Base-by-base conservation (phyloP, 2,329 filamentous ascomycete species). In the Colletotrichum camelliae region DNA sequence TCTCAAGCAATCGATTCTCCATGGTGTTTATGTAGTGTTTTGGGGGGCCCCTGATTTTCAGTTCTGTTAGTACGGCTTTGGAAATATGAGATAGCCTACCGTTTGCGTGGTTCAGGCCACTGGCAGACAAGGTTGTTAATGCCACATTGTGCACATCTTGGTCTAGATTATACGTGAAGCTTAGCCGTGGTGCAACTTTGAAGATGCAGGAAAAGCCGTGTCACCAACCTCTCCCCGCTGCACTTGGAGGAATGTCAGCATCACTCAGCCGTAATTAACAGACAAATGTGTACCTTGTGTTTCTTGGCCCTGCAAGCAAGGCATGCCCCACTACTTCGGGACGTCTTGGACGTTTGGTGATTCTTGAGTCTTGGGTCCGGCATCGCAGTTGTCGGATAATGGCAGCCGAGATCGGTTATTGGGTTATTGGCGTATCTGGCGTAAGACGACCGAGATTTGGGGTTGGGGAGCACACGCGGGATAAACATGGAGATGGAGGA, bases 51-150 rank as follows among this genome's bases (percentile, higher is more conserved):
- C 76, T 77, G 7, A 29, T 18, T 27, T 74, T 12, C 2, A 35
- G 12, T 6, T 4, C 8, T 15, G 21, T 60, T 39, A 69, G 65
- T 60, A 15, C 10, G 4, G 4, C 10, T 2, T 15, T 37, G 9
- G 33, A 27, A 4, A 27, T 37, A 12, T 10, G 10, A 70, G 16
- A 33, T 13, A 9, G 29, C 74, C n/a, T 37, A 74, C 76, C 76
- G 70, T 33, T 77, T 77, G 18, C 71, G 62, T 29, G 69, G 70
- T 35, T 71, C 57, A n/a, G 76, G 76, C 76, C 76, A 75, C 15
- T 77, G 70, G 31, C 76, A 77, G 4, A 16, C 29, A 18, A 70
- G 64, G 15, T 72, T 64, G 13, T 75, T 74, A 43, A 70, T 72
- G 13, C 67, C 27, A 48, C 70, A 74, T 72, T 77, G 76, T 4